These are phyloP conservation scores for Mucor racemosus DNA, from an alignment of 371 early-diverging fungal species.

Conservation along the genomic window DNA sequence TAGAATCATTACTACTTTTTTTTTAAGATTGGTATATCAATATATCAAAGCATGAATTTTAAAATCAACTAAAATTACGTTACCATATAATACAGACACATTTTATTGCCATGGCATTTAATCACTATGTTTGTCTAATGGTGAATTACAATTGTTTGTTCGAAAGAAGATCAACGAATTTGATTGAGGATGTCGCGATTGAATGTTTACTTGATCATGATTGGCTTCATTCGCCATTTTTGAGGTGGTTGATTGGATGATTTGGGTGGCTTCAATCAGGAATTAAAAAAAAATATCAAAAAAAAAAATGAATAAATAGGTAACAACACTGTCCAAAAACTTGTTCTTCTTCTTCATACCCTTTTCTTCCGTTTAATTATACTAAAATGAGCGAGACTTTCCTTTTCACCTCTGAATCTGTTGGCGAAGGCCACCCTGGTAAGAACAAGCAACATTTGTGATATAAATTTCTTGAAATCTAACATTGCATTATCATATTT, in stretches of 20 bases:
- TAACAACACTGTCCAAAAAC: not conserved
- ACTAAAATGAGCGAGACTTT: slow-evolving; percentile 66
- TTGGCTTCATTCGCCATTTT: slow-evolving; percentile 25
- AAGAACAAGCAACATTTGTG: slow-evolving; percentile 19
- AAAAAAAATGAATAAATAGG: slow-evolving; percentile 16
- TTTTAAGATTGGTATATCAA: not conserved
- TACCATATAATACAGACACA: not conserved
- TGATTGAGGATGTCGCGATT: slow-evolving; percentile 33
- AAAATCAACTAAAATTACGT: not conserved
- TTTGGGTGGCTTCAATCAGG: slow-evolving; percentile 23
- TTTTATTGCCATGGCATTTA: not conserved
- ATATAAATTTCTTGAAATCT: not conserved
- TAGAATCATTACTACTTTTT: not conserved
- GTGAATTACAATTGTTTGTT: not conserved
- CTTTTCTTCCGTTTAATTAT: slow-evolving; percentile 9
- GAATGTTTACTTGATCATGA: slow-evolving; percentile 8
- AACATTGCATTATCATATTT: not conserved
- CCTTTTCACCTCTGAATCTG: slow-evolving; percentile 99
- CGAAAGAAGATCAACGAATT: slow-evolving; percentile 23
- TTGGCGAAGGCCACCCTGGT: slow-evolving; percentile 99
- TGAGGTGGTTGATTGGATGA: slow-evolving; percentile 11
- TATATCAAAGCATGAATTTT: not conserved
- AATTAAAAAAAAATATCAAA: slow-evolving; percentile 7
- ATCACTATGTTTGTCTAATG: not conserved
- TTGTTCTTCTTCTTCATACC: slow-evolving; percentile 13